phyloP scores from a whole-genome alignment of 1,284 basidiomycete species.

The Cutaneotrichosporon cutaneum region DNA sequence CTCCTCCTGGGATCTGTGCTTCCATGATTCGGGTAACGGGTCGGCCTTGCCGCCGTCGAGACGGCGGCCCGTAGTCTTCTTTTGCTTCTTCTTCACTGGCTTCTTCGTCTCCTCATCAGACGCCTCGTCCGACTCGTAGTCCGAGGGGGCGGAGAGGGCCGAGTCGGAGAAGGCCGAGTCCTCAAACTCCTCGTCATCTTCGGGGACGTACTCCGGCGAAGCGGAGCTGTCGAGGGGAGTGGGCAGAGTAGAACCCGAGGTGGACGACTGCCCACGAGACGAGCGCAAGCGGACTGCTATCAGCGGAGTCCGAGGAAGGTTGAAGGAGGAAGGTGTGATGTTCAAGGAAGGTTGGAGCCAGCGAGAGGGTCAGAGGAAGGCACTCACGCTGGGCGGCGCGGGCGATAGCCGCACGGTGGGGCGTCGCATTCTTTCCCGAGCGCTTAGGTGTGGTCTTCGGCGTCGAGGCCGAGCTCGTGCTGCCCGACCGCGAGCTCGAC shows the following conservation, averaged over 20 bases:
- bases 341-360: no score
- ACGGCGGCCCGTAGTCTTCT: constrained; percentile 17
- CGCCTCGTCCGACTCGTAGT: constrained; percentile 18
- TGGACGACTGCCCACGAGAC: constrained; percentile 6
- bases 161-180: constrained; percentile 11
- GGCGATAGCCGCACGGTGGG: constrained; percentile 15
- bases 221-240: background rate
- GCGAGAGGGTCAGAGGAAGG: no score
- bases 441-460: constrained; percentile 6
- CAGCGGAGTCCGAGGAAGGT: background rate
- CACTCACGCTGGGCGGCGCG: constrained; percentile 21
- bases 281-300: constrained; percentile 7
- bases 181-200: background rate
- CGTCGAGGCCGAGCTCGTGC: background rate
- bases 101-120: constrained; percentile 10
- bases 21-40: constrained; percentile 17
- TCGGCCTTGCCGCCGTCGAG: constrained; percentile 27
- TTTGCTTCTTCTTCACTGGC: constrained; percentile 15
- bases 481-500: background rate
- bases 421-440: constrained; percentile 21
- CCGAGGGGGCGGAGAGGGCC: constrained; percentile 19
- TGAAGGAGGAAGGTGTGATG: no score
- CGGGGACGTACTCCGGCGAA: constrained; percentile 4
- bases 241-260: background rate
- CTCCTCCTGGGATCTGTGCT: constrained; percentile 2